Conservation (phyloP, 306 rosid species). For the Cajanus cajan region DNA sequence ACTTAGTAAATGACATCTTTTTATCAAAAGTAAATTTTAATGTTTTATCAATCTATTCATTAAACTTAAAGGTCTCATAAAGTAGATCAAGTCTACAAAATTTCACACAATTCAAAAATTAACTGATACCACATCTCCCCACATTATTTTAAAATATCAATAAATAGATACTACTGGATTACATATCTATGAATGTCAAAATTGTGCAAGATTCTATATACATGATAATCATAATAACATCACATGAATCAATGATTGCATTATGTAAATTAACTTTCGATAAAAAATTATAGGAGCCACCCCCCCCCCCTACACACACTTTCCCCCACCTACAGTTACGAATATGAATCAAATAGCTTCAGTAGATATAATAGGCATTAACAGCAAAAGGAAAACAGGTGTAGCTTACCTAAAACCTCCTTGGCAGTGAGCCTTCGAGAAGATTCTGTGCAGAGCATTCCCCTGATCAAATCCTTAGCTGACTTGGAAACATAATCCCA, state of each 20-base stretch:
- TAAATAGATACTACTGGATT: background rate
- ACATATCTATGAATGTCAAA: background rate
- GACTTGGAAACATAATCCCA: slow-evolving; percentile 70
- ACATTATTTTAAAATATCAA: background rate
- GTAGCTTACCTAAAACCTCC: slow-evolving; percentile 67
- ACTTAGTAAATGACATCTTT: background rate
- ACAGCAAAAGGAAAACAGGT: background rate
- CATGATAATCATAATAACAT: background rate
- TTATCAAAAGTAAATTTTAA: background rate
- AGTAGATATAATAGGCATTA: background rate
- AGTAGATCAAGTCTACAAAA: background rate
- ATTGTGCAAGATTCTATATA: background rate
- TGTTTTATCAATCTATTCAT: background rate
- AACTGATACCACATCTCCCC: background rate
- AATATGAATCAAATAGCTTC: slow-evolving; percentile 2
- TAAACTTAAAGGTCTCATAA: background rate
- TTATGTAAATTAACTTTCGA: background rate
- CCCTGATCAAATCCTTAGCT: slow-evolving; percentile 64
- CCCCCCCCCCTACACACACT: background rate
- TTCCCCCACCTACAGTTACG: background rate
- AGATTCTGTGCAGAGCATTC: slow-evolving; percentile 71
- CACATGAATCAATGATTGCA: background rate
- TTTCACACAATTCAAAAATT: background rate
- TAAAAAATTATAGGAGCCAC: background rate
- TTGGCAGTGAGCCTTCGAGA: slow-evolving; percentile 70